These are phyloP conservation scores for Cephaloascus fragrans DNA, from an alignment of 805 yeast species.

Conservation along the genomic window DNA sequence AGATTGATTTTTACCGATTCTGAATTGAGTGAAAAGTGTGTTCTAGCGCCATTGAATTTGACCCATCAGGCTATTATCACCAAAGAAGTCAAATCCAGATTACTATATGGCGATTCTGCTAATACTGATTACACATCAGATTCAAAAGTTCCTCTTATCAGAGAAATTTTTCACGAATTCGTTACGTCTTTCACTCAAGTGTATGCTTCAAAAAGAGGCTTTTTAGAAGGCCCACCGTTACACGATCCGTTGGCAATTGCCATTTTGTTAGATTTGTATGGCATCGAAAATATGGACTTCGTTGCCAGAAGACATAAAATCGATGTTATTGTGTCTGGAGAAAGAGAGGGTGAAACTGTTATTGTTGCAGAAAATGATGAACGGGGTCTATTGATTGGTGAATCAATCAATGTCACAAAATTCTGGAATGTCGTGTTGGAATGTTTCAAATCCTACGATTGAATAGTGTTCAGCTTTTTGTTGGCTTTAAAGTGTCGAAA, in stretches of 20 bases:
- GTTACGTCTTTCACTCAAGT: slow-evolving; percentile 39
- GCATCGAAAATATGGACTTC: slow-evolving; percentile 9
- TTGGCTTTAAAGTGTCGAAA: too few species aligned
- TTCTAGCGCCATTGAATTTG: slow-evolving; percentile 58
- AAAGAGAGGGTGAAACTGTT: too few species aligned
- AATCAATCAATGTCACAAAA: too few species aligned
- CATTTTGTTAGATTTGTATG: slow-evolving; percentile 40
- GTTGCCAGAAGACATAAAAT: background rate
- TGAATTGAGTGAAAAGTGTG: slow-evolving; percentile 33
- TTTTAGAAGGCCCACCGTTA: slow-evolving; percentile 56
- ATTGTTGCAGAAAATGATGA: too few species aligned
- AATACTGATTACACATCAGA: slow-evolving; percentile 14
- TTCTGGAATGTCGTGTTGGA: too few species aligned
- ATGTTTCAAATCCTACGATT: too few species aligned
- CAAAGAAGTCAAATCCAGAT: slow-evolving; percentile 1
- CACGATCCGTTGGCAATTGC: slow-evolving; percentile 75
- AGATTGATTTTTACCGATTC: slow-evolving; percentile 39
- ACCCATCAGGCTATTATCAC: slow-evolving; percentile 57
- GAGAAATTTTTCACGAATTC: slow-evolving; percentile 46
- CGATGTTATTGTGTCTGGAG: too few species aligned
- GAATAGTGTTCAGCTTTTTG: too few species aligned
- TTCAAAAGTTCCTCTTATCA: slow-evolving; percentile 26
- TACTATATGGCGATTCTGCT: too few species aligned
- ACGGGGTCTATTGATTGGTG: too few species aligned
- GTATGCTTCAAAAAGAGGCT: slow-evolving; percentile 30